Base-by-base conservation (phyloP, 352 stramenopile species). In the Globisporangium abappressorium region DNA sequence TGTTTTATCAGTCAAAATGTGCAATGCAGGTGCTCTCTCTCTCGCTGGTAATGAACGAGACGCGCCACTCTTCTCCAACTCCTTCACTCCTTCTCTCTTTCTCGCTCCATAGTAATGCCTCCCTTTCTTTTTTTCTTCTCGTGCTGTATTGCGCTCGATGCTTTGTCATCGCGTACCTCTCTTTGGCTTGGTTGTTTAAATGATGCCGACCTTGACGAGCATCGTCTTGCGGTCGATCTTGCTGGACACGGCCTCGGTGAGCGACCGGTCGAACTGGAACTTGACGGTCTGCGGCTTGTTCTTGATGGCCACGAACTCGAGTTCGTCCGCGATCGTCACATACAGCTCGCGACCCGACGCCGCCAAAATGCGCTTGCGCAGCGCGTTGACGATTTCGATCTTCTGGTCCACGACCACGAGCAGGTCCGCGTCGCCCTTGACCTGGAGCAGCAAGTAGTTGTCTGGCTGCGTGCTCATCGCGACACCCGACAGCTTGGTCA, bases 401-500 rank as follows among this genome's bases (percentile, higher is more conserved):
- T 95, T 95, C 65, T 95, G 85, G 49, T 85, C 70, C 38, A 85
- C 77, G 26, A 85, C 73, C 30, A 91, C 70, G 61, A 93, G 82
- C 55, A 95, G 64, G 62, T 93, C 87, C 18, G 83, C 80, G 70
- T 93, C 85, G 49, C 78, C 79, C 74, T 93, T 88, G 33, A 93
- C 81, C 57, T 88, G 84, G 18, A 95, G 51, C 47, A 93, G 73
- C 41, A 95, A 64, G 68, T 93, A 95, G 74, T 93, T 90, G 71
- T 95, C 87, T 9, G 86, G 82, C 67, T 91, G 77, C 58, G 82
- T 84, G 62, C 84, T 93, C 82, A 95, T 87, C 15, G 84, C 76
- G 46, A 95, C 65, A 38, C 80, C 78, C 24, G 81, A 75, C 53
- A 95, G 72, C 65, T 76, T 72, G 9, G 76, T 69, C 46, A 95